Evolutionary conservation across 164 flowering plant genomes (phyloP).

Genomic region (Brasenia schreberi): DNA sequence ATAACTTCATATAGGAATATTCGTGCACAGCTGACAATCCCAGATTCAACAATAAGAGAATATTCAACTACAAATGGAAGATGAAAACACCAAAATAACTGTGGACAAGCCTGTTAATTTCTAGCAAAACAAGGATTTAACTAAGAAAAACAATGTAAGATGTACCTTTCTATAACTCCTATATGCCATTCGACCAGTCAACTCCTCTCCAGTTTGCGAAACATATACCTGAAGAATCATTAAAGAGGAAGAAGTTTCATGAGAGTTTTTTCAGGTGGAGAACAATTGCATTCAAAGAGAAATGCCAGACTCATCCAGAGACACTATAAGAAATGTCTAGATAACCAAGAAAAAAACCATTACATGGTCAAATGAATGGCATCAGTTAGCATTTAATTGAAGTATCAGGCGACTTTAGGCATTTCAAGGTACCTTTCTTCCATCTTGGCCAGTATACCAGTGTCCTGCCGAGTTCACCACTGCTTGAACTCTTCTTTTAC

Average conservation of each 20-base stretch:
- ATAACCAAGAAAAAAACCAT: background rate
- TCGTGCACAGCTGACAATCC: no score
- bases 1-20: no score
- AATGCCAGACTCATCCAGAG: background rate
- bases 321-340: background rate
- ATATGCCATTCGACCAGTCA: constrained; percentile 63
- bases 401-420: background rate
- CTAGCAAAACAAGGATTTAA: background rate
- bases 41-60: background rate
- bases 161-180: constrained; percentile 57
- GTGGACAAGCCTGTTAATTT: background rate
- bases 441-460: constrained; percentile 60
- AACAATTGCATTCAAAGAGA: no score
- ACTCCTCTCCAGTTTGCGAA: constrained; percentile 48
- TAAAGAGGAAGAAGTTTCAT: constrained; percentile 1
- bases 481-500: constrained; percentile 59
- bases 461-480: constrained; percentile 37
- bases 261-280: background rate
- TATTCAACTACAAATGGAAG: background rate
- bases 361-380: background rate
- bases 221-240: constrained; percentile 52
- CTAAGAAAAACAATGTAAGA: background rate
- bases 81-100: no score
- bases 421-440: constrained; percentile 42
- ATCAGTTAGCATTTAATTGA: background rate